Evolutionary conservation across 2,329 filamentous ascomycete genomes (phyloP).

Genomic region (Cryphonectria radicalis): DNA sequence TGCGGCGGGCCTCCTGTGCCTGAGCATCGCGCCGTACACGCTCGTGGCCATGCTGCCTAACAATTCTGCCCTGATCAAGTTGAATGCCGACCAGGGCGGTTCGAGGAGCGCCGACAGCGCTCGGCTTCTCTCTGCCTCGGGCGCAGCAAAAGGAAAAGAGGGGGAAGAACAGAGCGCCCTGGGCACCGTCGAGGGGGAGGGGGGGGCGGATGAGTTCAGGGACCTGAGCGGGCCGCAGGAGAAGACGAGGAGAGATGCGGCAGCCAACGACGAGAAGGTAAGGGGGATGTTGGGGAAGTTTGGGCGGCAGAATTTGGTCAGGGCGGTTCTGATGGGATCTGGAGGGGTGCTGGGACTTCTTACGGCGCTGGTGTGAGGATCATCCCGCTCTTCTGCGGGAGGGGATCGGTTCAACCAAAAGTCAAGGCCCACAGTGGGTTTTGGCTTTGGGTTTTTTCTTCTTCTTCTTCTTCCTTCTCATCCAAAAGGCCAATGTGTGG

Average conservation of each 20-base stretch:
- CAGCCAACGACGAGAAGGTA: constrained; percentile 10
- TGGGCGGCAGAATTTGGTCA: constrained; percentile 19
- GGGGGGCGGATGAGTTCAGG: constrained; percentile 6
- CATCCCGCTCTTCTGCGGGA: background rate
- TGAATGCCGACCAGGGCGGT: constrained; percentile 16
- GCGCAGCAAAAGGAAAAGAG: background rate
- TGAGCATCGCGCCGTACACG: constrained; percentile 21
- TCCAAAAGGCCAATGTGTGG: background rate
- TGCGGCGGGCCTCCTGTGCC: constrained; percentile 18
- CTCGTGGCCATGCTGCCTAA: constrained; percentile 18
- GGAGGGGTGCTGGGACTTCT: constrained; percentile 19
- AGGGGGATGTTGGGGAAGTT: constrained; percentile 18
- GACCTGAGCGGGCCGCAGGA: constrained; percentile 24
- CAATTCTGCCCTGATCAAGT: constrained; percentile 24
- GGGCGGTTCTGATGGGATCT: constrained; percentile 15
- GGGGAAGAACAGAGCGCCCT: background rate
- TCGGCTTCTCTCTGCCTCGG: background rate
- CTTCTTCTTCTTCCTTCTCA: background rate
- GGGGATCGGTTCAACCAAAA: background rate
- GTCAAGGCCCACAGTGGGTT: background rate
- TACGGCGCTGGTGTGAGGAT: constrained; percentile 10
- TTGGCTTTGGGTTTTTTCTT: background rate
- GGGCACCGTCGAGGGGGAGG: constrained; percentile 14
- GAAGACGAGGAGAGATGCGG: background rate
- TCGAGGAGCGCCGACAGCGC: constrained; percentile 15